Evolutionary conservation across 179 eudicot species (phyloP), one percentile per base, ranked within the genome.

Genomic region (Actinidia chinensis): DNA sequence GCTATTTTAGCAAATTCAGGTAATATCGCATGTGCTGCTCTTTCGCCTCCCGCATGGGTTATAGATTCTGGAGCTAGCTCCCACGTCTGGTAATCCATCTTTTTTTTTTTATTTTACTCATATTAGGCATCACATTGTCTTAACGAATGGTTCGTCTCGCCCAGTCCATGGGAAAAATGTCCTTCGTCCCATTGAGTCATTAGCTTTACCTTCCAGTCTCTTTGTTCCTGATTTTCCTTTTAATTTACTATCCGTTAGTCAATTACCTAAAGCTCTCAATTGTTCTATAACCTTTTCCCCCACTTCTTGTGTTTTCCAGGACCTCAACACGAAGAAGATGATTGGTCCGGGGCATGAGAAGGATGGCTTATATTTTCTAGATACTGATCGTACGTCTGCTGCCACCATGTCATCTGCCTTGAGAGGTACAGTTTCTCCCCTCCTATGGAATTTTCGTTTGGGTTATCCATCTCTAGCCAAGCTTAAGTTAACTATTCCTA

Each of bases 281-380:
- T n/a, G n/a, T n/a, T n/a, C n/a, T n/a, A n/a, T n/a, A n/a, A n/a
- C n/a, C n/a, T n/a, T n/a, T n/a, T n/a, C n/a, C n/a, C n/a, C n/a
- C n/a, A n/a, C n/a, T n/a, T n/a, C n/a, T n/a, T n/a, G n/a, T n/a
- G n/a, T n/a, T n/a, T n/a, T n/a, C n/a, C 46, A 64, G 12, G 44
- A 64, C 68, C 14, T 64, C 42, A 14, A 12, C 43, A 64, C 9
- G n/a, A 64, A 33, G 17, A 33, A 0, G 17, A 33, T 64, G 68
- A 64, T 28, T 28, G 68, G 17, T 64, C 33, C 13, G 68, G 43
- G 40, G 17, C 68, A 64, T 64, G 68, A 63, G 68, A 63, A 14
- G 42, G 68, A 14, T 1, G 18, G 3, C 5, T 43, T 33, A 12
- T 14, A 33, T 33, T 12, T 10, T 15, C 33, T 33, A 33, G 43